Evolutionary conservation across 768 basidiomycete species (phyloP).

Genomic region (Mycena haematopus): DNA sequence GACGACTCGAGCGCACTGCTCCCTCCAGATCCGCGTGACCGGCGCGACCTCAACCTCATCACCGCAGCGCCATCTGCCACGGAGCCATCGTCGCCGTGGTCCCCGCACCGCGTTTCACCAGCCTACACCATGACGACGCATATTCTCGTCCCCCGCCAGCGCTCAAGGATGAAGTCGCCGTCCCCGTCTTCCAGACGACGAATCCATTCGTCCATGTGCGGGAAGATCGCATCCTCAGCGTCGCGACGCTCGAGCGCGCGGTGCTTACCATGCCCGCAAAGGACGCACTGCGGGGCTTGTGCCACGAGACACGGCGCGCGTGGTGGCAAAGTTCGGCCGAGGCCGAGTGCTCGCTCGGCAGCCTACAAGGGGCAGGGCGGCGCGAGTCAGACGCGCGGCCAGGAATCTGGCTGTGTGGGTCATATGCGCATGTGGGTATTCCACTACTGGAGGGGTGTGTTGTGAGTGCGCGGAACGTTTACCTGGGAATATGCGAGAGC

Average conservation of each 20-base stretch:
- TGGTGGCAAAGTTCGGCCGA: slow-evolving; percentile 55
- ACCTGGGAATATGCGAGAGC: slow-evolving; percentile 32
- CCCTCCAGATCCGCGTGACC: slow-evolving; percentile 55
- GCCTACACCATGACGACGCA: slow-evolving; percentile 79
- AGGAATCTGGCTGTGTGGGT: slow-evolving; percentile 75
- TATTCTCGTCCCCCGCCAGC: slow-evolving; percentile 47
- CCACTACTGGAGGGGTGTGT: slow-evolving; percentile 85
- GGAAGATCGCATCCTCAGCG: slow-evolving; percentile 56
- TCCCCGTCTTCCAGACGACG: slow-evolving; percentile 70
- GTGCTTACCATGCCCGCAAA: slow-evolving; percentile 60
- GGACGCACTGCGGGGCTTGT: slow-evolving; percentile 55
- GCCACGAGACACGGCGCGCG: slow-evolving; percentile 39
- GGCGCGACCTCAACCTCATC: slow-evolving; percentile 72
- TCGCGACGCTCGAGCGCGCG: slow-evolving; percentile 68
- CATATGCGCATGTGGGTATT: slow-evolving; percentile 74
- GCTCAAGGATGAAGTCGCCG: slow-evolving; percentile 38
- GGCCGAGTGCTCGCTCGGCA: slow-evolving; percentile 47
- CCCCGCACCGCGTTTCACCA: slow-evolving; percentile 45
- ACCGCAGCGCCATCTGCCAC: neutral
- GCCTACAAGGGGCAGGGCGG: slow-evolving; percentile 58
- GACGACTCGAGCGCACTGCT: slow-evolving; percentile 56
- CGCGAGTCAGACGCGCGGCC: slow-evolving; percentile 39
- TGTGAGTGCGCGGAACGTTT: slow-evolving; percentile 66
- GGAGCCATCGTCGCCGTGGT: slow-evolving; percentile 17
- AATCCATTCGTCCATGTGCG: slow-evolving; percentile 68